Base-by-base conservation (phyloP, 306 rosid species). In the Elaeagnus macrophylla region DNA sequence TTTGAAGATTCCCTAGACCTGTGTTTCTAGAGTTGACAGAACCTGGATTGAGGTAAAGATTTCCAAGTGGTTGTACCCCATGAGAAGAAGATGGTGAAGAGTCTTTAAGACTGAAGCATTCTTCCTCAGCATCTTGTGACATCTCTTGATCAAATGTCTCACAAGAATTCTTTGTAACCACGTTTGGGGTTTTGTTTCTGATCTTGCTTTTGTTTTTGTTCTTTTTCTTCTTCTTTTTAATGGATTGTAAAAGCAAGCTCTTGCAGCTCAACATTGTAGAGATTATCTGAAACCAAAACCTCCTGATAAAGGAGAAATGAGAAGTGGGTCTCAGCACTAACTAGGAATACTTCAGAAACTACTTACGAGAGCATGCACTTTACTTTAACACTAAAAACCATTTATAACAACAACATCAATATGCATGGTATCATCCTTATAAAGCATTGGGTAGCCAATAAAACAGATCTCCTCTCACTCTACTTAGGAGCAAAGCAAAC, bases 1-100 rank as follows among this genome's bases (percentile, higher is more conserved):
- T 62, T 9, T 77, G 87, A 42, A 91, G 83, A 60, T 77, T 82
- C 74, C 97, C 97, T 72, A 86, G 76, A 57, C 97, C 97, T 2
- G 87, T 74, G 72, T 82, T 83, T 72, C 95, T 80, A 17, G 89
- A 79, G 70, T 91, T 84, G 59, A 67, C 47, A 12, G 82, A 74
- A 51, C 77, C 73, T 10, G 93, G 75, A 56, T 52, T 70, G 67
- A 87, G 53, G 72, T 80, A 87, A 25, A 91, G 83, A 66, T 91
- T 86, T 0, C 95, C 96, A 61, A 91, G 69, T 44, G 96, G 97
- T 39, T 84, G 95, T 52, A 91, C 95, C 0, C 95, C 91, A 57
- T 86, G 85, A 8, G 78, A 56, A 67, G 67, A 77, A 56, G 95
- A 84, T 6, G 81, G 65, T 55, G 86, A 67, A 51, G 94, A 86